A percentile compares a stretch with the other conserved stretches of the same genome.
Conservation (phyloP, 139 green algal species). For the Coelastrella sp. region DNA sequence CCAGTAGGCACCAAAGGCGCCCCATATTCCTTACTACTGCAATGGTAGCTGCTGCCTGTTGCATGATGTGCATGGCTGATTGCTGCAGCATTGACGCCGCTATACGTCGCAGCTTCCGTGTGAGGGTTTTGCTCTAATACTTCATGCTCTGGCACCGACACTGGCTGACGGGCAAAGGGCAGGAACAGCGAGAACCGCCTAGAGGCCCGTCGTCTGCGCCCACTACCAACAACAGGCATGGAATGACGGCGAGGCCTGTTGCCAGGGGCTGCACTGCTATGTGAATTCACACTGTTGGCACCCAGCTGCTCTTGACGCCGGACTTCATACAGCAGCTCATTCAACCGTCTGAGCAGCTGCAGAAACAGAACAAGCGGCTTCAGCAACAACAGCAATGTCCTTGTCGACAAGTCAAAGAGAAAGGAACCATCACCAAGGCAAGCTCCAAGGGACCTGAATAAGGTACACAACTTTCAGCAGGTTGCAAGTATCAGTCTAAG, state of each 20-base stretch:
- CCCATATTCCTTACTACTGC: no score
- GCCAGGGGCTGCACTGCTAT: neutral
- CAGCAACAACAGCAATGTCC: neutral
- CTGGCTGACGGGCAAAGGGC: conserved; percentile 21
- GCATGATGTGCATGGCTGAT: neutral
- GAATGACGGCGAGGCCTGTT: conserved; percentile 5
- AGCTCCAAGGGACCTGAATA: no score
- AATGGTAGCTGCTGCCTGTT: no score
- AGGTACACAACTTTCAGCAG: no score
- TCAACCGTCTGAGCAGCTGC: conserved; percentile 25
- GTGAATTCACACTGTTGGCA: neutral
- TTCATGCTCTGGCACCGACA: conserved; percentile 5
- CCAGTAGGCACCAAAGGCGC: no score
- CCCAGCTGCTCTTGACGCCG: neutral
- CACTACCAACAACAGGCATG: neutral
- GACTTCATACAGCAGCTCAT: conserved; percentile 37
- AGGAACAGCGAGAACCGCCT: conserved; percentile 41
- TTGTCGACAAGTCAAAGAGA: no score
- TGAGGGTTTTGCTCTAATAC: neutral
- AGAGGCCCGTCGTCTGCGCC: neutral
- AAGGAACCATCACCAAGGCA: no score
- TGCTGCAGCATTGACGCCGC: neutral
- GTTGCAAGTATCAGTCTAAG: no score
- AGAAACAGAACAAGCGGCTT: neutral
- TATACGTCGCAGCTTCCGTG: no score